These are phyloP conservation scores for Zasmidium citrigriseum DNA, from an alignment of 2,329 filamentous ascomycete species.

Conservation along the genomic window DNA sequence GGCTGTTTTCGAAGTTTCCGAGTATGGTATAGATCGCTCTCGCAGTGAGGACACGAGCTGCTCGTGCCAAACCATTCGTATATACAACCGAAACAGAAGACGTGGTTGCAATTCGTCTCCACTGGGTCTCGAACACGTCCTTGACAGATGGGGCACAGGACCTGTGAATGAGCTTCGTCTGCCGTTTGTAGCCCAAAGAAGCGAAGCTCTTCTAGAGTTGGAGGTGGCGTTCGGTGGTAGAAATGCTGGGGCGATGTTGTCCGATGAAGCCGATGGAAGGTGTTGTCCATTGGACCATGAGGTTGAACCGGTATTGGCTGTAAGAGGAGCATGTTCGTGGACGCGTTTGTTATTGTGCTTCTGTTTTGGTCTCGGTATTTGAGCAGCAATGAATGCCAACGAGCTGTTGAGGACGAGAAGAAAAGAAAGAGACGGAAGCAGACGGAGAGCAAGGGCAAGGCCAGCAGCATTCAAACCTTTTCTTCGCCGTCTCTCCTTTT, in stretches of 20 bases:
- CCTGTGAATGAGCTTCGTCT: constrained; percentile 8
- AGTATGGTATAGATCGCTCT: constrained; percentile 4
- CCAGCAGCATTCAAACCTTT: background rate
- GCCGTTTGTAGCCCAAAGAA: constrained; percentile 11
- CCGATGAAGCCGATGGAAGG: background rate
- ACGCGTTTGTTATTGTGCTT: background rate
- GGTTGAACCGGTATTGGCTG: background rate
- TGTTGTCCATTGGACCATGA: background rate
- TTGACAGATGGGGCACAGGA: constrained; percentile 19
- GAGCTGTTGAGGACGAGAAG: too few species aligned
- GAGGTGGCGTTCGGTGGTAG: constrained; percentile 5
- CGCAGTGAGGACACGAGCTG: constrained; percentile 12
- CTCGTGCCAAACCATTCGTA: constrained; percentile 11
- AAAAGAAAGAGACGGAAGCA: background rate
- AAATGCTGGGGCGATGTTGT: background rate
- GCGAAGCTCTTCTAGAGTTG: constrained; percentile 11
- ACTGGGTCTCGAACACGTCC: constrained; percentile 10
- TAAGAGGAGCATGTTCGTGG: background rate
- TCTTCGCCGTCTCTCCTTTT: background rate
- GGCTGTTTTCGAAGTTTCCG: background rate
- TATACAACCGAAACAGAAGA: constrained; percentile 17
- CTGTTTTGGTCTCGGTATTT: too few species aligned
- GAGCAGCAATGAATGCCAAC: too few species aligned
- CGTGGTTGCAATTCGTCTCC: constrained; percentile 17
- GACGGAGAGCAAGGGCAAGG: background rate